phyloP scores from a whole-genome alignment of 1,139 yeast genomes.

The Yamadazyma blattariae region DNA sequence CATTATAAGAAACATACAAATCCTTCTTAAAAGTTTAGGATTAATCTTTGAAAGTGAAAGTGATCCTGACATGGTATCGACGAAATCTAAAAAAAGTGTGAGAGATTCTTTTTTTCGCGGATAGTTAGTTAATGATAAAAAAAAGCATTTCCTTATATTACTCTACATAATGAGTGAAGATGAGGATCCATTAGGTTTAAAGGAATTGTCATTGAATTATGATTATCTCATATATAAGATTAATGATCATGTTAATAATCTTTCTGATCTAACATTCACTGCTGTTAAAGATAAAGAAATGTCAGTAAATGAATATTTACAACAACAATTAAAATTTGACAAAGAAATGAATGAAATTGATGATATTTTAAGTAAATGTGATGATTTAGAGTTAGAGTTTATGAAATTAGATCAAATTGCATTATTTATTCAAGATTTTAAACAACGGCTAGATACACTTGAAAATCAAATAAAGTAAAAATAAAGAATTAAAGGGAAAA shows the following conservation, averaged over 20 bases:
- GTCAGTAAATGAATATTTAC: conserved; percentile 32
- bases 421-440: conserved; percentile 42
- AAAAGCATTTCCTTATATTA: not conserved
- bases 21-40: conserved; percentile 61
- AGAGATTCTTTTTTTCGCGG: not conserved
- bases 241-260: conserved; percentile 46
- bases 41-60: conserved; percentile 49
- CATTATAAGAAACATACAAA: conserved; percentile 52
- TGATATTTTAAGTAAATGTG: conserved; percentile 45
- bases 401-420: conserved; percentile 66
- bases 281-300: conserved; percentile 28
- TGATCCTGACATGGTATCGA: conserved; percentile 19
- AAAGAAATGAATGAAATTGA: conserved; percentile 44
- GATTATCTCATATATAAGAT: conserved; percentile 65
- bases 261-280: conserved; percentile 34
- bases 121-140: not conserved
- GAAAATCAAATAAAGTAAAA: conserved; percentile 15
- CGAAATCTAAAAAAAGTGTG: not conserved
- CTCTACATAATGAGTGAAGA: no score
- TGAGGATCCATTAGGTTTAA: conserved; percentile 60
- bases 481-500: not conserved
- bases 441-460: conserved; percentile 23
- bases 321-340: conserved; percentile 36
- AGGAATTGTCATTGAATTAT: conserved; percentile 54
- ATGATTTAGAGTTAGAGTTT: conserved; percentile 58